A percentile compares a stretch with the other conserved stretches of the same genome.
Evolutionary conservation across 2,329 filamentous ascomycete species (phyloP).

Genomic region (Pseudocercospora musae): DNA sequence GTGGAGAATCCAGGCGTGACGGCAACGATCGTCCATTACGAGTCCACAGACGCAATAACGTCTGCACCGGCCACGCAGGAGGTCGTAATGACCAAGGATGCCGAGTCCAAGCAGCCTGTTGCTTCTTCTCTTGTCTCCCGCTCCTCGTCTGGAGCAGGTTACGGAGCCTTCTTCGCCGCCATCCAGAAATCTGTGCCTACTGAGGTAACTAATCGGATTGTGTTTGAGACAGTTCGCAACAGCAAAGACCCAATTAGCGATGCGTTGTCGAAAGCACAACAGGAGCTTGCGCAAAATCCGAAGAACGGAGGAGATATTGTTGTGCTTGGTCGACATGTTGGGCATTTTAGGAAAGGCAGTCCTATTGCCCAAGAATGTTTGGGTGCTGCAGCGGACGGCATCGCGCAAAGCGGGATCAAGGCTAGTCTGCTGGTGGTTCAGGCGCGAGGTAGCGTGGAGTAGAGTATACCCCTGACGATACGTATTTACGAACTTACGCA

Average conservation of each 20-base stretch:
- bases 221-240: constrained; percentile 53
- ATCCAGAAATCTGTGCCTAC: constrained; percentile 55
- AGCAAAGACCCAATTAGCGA: constrained; percentile 42
- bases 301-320: constrained; percentile 70
- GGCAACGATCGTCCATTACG: constrained; percentile 67
- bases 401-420: constrained; percentile 58
- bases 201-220: constrained; percentile 52
- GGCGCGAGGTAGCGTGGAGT: constrained; percentile 41
- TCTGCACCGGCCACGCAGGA: constrained; percentile 14
- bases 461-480: background rate
- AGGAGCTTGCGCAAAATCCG: constrained; percentile 58
- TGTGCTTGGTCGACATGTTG: constrained; percentile 56
- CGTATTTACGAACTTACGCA: background rate
- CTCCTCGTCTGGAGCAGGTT: constrained; percentile 30
- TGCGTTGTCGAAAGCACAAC: constrained; percentile 53
- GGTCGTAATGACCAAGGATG: constrained; percentile 9
- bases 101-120: constrained; percentile 15
- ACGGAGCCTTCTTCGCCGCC: constrained; percentile 55
- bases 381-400: constrained; percentile 58
- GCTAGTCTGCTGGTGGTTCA: constrained; percentile 70
- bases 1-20: constrained; percentile 75
- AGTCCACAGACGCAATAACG: constrained; percentile 25
- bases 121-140: background rate
- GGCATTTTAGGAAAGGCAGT: constrained; percentile 38
- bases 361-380: constrained; percentile 47